Base-by-base conservation (phyloP, 352 stramenopile species). In the Phytophthora multivora region DNA sequence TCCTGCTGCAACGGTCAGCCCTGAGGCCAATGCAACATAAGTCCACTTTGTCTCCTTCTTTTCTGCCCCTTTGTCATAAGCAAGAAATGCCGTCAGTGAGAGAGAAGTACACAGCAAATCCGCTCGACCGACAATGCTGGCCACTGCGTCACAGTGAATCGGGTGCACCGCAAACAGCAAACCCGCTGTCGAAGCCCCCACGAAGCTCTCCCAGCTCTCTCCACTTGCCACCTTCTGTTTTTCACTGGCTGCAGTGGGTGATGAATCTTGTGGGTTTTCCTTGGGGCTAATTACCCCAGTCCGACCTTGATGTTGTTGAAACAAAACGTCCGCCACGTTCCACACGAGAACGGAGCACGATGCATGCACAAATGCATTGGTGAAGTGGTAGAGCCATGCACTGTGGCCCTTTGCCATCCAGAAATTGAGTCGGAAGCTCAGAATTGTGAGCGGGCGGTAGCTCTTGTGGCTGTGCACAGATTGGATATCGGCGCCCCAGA, bases 151-250 rank as follows among this genome's bases (percentile, higher is more conserved):
- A 35, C 88, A 93, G 54, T 98, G 93, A 23, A 98, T 78, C 7
- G 91, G 88, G 55, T 98, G 91, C 18, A 97, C 87, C 4, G 88
- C 88, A 58, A 98, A 98, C 35, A 98, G n/a, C 31, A 97, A 42
- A 0, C 78, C 89, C 1, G 90, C 75, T 23, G 59, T 50, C n/a
- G 70, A 6, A 10, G 52, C 1, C n/a, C 52, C 64, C 3, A 30
- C 12, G 1, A 33, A 25, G 4, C 15, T 42, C 8, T 48, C 31
- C 2, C 16, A 49, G 2, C 35, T 19, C 13, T 48, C 13, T 43
- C 3, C 52, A 47, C 25, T 39, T 42, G 28, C 28, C 13, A 10
- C 12, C 16, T 26, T 47, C 3, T 23, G 5, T 10, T 3, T 31
- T 2, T 4, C 3, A 40, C 43, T 45, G 0, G 0, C 12, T 2